Percentiles rank a stretch among this genome's conserved stretches.
These are phyloP conservation scores for Anthostomella pinea DNA, from an alignment of 2,329 filamentous ascomycete genomes.

Conservation along the genomic window DNA sequence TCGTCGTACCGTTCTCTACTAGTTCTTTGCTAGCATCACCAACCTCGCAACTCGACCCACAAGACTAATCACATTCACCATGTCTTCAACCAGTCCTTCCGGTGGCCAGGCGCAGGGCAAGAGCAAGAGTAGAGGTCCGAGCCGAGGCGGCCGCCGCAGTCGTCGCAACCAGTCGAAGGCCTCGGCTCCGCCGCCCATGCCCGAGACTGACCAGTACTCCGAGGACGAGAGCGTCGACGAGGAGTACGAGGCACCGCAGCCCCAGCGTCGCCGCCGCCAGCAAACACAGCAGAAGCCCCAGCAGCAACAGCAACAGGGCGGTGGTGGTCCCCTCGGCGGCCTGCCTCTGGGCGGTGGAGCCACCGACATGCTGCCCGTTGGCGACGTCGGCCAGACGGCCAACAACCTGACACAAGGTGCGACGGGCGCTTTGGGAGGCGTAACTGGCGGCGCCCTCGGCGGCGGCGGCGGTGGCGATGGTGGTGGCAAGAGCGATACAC, in stretches of 20 bases:
- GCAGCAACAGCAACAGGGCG: conserved; percentile 19
- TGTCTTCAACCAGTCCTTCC: conserved; percentile 27
- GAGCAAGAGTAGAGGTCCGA: conserved; percentile 16
- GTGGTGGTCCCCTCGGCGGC: conserved; percentile 21
- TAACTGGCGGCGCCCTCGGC: conserved; percentile 24
- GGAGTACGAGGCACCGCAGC: conserved; percentile 23
- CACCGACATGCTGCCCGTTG: conserved; percentile 27
- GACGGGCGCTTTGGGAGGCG: conserved; percentile 25
- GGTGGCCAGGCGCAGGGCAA: conserved; percentile 19
- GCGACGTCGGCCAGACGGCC: conserved; percentile 30
- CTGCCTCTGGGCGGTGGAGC: conserved; percentile 25
- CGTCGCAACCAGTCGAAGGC: conserved; percentile 26
- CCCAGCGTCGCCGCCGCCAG: conserved; percentile 19
- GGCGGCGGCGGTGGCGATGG: conserved; percentile 27
- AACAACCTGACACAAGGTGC: conserved; percentile 28
- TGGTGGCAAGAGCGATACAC: conserved; percentile 54
- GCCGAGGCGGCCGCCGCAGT: conserved; percentile 24
- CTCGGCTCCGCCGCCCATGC: conserved; percentile 21
- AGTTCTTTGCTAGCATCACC: not conserved
- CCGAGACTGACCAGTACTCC: conserved; percentile 19
- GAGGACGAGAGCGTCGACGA: conserved; percentile 25
- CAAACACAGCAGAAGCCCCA: conserved; percentile 21
- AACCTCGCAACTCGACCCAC: conserved; percentile 1
- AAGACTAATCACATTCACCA: conserved; percentile 7
- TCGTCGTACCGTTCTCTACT: not conserved